Evolutionary conservation across 768 basidiomycete species (phyloP).

Genomic region (Leucogyrophana mollusca): DNA sequence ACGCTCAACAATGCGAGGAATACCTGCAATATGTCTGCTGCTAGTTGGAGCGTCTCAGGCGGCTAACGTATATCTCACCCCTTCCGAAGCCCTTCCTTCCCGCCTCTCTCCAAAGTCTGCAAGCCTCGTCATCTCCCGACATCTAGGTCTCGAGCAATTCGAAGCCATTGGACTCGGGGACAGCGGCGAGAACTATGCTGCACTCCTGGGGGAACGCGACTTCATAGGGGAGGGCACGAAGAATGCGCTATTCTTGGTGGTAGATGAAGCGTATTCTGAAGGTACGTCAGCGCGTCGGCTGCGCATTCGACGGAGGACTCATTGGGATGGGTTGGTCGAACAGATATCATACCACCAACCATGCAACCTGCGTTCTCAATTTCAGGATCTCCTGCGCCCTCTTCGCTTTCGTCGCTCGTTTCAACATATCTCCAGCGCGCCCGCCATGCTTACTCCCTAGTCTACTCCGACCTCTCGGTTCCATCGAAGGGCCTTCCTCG

Average conservation of each 20-base stretch:
- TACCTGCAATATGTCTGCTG: slow-evolving; percentile 24
- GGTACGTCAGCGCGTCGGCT: slow-evolving; percentile 53
- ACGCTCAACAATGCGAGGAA: slow-evolving; percentile 15
- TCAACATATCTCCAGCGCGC: slow-evolving; percentile 62
- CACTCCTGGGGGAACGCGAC: slow-evolving; percentile 31
- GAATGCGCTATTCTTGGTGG: slow-evolving; percentile 52
- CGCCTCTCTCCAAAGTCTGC: slow-evolving; percentile 50
- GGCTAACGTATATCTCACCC: slow-evolving; percentile 60
- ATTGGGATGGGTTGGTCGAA: background rate
- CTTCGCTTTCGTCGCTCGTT: slow-evolving; percentile 51
- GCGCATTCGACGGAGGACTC: background rate
- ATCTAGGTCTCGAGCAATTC: slow-evolving; percentile 70
- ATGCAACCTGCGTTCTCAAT: slow-evolving; percentile 49
- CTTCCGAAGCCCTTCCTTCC: slow-evolving; percentile 37
- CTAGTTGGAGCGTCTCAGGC: slow-evolving; percentile 43
- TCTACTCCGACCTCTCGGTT: slow-evolving; percentile 41
- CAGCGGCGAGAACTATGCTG: slow-evolving; percentile 33
- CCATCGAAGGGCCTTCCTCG: slow-evolving; percentile 30
- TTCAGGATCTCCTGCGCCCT: slow-evolving; percentile 25
- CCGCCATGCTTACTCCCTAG: slow-evolving; percentile 50
- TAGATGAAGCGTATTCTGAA: slow-evolving; percentile 53
- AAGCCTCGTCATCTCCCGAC: slow-evolving; percentile 59
- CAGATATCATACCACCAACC: slow-evolving; percentile 59
- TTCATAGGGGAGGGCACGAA: slow-evolving; percentile 59
- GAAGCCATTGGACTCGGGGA: no score